Percentiles rank a stretch among this genome's conserved stretches.
Evolutionary conservation across 2,329 filamentous ascomycete genomes (phyloP).

Genomic region (Shiraia bambusicola): DNA sequence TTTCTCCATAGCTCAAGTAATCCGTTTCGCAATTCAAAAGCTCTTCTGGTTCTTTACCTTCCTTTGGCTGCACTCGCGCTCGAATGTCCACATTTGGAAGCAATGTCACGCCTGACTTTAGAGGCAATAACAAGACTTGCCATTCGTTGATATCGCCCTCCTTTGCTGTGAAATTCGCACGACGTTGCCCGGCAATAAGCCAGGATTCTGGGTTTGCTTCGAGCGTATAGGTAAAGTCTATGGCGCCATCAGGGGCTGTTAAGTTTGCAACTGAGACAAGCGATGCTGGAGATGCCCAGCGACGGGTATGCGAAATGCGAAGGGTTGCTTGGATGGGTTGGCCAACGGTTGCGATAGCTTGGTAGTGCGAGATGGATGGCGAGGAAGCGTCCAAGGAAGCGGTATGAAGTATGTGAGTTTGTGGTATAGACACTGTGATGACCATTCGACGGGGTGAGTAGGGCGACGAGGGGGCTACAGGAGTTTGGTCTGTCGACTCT

Average conservation of each 20-base stretch:
- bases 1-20: constrained; percentile 74
- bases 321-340: constrained; percentile 66
- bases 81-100: constrained; percentile 79
- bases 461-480: constrained; percentile 29
- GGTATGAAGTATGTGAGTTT: constrained; percentile 79
- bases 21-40: constrained; percentile 71
- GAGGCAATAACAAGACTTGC: constrained; percentile 74
- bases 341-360: constrained; percentile 58
- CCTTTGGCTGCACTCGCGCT: constrained; percentile 50
- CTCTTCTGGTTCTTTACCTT: constrained; percentile 23
- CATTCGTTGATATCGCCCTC: constrained; percentile 56
- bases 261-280: constrained; percentile 32
- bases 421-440: constrained; percentile 88
- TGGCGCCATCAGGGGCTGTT: constrained; percentile 45
- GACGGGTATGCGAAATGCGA: constrained; percentile 57
- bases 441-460: constrained; percentile 65
- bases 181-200: constrained; percentile 80
- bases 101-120: constrained; percentile 74
- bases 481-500: constrained; percentile 4
- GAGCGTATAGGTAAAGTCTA: constrained; percentile 84
- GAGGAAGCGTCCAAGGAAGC: constrained; percentile 63
- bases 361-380: constrained; percentile 26
- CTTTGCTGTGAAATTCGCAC: constrained; percentile 69
- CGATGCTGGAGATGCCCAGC: constrained; percentile 48
- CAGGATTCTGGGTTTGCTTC: constrained; percentile 72